phyloP scores from a whole-genome alignment of 148 eudicot species.

The Silene latifolia region DNA sequence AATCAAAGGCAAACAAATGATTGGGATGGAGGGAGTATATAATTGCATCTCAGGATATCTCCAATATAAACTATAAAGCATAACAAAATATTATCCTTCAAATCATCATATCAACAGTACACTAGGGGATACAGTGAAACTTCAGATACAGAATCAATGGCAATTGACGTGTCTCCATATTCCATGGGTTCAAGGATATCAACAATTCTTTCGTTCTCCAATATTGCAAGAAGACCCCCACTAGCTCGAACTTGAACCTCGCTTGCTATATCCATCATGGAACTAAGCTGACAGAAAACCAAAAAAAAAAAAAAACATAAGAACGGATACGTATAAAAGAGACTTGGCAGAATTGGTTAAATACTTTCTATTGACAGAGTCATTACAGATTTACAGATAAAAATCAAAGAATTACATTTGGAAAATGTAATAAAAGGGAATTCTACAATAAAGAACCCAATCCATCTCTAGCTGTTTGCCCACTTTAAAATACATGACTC shows the following conservation, averaged over 20 bases:
- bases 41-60: neutral
- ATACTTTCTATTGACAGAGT: neutral
- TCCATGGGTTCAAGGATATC: constrained; percentile 82
- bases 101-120: constrained; percentile 13
- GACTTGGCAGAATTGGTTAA: neutral
- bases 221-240: constrained; percentile 94
- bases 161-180: constrained; percentile 63
- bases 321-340: neutral
- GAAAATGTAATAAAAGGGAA: neutral
- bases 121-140: constrained; percentile 76
- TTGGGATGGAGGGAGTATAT: neutral
- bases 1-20: too few species aligned
- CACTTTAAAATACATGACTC: neutral
- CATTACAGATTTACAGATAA: neutral
- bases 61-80: constrained; percentile 4
- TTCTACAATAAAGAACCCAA: neutral
- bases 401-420: neutral
- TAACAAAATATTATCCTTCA: neutral
- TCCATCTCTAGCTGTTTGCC: neutral
- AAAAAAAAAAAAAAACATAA: constrained; percentile 16
- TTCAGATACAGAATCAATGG: constrained; percentile 70
- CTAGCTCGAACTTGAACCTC: constrained; percentile 96
- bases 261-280: constrained; percentile 91
- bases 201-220: constrained; percentile 85
- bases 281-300: constrained; percentile 58